Base-by-base conservation (phyloP, 1,284 basidiomycete genomes). In the Ceratobasidium theobromae region DNA sequence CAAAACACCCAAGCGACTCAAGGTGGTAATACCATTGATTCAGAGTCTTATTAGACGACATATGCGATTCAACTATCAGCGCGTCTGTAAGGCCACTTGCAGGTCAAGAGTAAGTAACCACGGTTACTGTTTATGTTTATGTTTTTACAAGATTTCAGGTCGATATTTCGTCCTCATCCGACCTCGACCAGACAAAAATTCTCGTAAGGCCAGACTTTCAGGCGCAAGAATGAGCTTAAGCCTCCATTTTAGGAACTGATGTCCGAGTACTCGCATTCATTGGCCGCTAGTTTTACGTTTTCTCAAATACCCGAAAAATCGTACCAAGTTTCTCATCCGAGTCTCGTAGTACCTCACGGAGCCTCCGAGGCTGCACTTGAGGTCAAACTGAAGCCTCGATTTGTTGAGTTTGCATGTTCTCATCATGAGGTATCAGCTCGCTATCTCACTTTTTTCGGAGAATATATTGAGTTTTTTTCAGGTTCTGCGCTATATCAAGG, bases 1-100 rank as follows among this genome's bases (percentile, higher is more conserved):
- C 68, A 88, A 86, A 73, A 94, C 91, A 3, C 93, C 93, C 0
- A 85, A 85, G 72, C 77, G 91, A 45, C 72, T 95, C 53, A 87
- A 82, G 71, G 74, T 77, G 0, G 76, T 80, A 3, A 73, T 93
- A 0, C 74, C 75, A 1, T 71, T 87, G 1, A 73, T 92, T 4
- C 83, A 87, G 66, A 83, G 84, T 69, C 74, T 93, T 73, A 76
- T 91, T 14, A 81, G 82, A 78, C 81, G 84, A 41, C 91, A 94
- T 72, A 76, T 80, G 0, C 87, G 85, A 71, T 90, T 88, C 70
- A 82, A 82, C 25, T 93, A 93, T 72, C 82, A 82, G 65, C 79
- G 83, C 18, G 71, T 93, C n/a, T 77, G 87, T 18, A 81, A 88
- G 69, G 76, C 79, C 35, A 75, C 82, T 23, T 95, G 92, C 73